Evolutionary conservation across 2,329 filamentous ascomycete species (phyloP).

Genomic region (Pezicula carpinea): DNA sequence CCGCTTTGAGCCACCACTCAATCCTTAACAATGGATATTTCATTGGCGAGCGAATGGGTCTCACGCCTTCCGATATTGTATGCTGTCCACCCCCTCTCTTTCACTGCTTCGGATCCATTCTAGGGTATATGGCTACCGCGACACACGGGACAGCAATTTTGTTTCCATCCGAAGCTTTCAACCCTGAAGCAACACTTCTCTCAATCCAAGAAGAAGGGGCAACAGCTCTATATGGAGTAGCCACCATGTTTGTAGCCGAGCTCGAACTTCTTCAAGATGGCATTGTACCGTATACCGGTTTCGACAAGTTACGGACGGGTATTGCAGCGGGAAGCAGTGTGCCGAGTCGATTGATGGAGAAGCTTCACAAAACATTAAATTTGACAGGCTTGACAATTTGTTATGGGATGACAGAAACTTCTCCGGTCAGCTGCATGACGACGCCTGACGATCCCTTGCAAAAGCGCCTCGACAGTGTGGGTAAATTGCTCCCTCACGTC

Average conservation of each 20-base stretch:
- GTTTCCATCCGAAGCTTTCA: constrained; percentile 83
- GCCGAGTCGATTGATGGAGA: constrained; percentile 74
- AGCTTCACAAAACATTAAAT: constrained; percentile 68
- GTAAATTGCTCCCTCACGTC: constrained; percentile 80
- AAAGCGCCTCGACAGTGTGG: constrained; percentile 67
- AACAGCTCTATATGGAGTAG: constrained; percentile 76
- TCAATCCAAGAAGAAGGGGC: constrained; percentile 45
- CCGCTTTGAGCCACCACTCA: constrained; percentile 77
- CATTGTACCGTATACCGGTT: constrained; percentile 41
- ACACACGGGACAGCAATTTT: constrained; percentile 79
- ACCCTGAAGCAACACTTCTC: constrained; percentile 66
- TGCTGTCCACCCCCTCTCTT: constrained; percentile 85
- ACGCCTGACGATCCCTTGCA: constrained; percentile 62
- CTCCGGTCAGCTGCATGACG: constrained; percentile 59
- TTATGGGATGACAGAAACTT: constrained; percentile 48
- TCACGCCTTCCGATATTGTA: constrained; percentile 68
- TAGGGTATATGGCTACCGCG: constrained; percentile 95
- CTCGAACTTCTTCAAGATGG: constrained; percentile 67
- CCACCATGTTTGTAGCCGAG: constrained; percentile 91
- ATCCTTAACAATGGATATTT: constrained; percentile 89
- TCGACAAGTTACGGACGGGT: constrained; percentile 72
- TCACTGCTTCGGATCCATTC: constrained; percentile 83
- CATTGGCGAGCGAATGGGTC: constrained; percentile 80
- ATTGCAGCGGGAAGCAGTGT: constrained; percentile 88
- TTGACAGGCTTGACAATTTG: constrained; percentile 83